Base-by-base conservation (phyloP, 2,329 filamentous ascomycete genomes). In the Sphaerostilbella broomeana region DNA sequence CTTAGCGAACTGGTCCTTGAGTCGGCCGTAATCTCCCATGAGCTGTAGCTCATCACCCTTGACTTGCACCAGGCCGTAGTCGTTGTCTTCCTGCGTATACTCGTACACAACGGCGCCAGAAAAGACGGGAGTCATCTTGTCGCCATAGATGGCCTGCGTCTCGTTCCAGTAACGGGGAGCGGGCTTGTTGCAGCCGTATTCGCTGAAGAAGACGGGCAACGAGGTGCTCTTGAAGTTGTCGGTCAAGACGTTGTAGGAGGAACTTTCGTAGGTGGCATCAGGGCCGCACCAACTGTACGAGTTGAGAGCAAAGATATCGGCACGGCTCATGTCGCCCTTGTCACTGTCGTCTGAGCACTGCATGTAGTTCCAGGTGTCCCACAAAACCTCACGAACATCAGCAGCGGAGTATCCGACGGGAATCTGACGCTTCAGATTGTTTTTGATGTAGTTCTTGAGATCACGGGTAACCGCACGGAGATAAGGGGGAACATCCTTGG, bases 91-190 rank as follows among this genome's bases (percentile, higher is more conserved):
- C 61, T 88, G 73, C 1, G 78, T 79, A 61, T 77, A 90, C 62
- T 92, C 84, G 67, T 90, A 92, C 31, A 90, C 83, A 31, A 92
- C 70, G 47, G 84, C 85, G 47, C 86, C 86, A 39, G 79, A 81
- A 55, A 90, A 79, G 41, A 77, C 68, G 13, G 68, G 58, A 10
- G 64, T 80, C 82, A 90, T 88, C 47, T 86, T 52, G 26, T 69
- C 54, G 41, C 83, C 73, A 61, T 90, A 90, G 49, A 92, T 78
- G 46, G 79, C 69, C 40, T 68, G 70, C 10, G 87, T 81, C 63
- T 92, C 86, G 49, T 83, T 81, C 65, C 88, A 92, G 51, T 79
- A 63, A 50, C 86, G 82, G 11, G 83, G 80, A n/a, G 65, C 58
- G 11, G 79, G 76, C 25, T 71, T 68, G 67, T 88, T 90, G 75